Conservation (phyloP, 768 basidiomycete species). For the Amanita molliuscula region DNA sequence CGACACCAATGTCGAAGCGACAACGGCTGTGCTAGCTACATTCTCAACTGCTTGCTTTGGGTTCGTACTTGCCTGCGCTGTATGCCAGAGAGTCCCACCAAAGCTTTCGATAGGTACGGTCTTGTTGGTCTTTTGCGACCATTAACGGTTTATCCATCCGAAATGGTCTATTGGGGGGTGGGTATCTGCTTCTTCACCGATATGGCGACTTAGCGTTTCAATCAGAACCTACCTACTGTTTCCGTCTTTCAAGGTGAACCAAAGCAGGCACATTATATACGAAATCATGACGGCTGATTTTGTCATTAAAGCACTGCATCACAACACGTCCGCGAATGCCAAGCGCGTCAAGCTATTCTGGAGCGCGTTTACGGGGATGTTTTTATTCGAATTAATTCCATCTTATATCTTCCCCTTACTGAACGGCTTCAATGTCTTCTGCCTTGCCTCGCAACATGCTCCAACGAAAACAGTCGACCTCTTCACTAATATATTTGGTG, state of each 20-base stretch:
- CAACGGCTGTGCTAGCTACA: conserved; percentile 48
- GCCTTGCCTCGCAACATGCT: conserved; percentile 43
- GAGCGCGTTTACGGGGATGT: conserved; percentile 40
- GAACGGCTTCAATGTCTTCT: conserved; percentile 51
- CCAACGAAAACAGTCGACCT: conserved; percentile 31
- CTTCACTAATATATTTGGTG: conserved; percentile 60
- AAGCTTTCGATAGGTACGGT: conserved; percentile 33
- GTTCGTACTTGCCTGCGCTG: conserved; percentile 16
- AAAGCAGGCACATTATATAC: not conserved
- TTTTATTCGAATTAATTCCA: conserved; percentile 41
- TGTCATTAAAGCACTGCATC: conserved; percentile 32
- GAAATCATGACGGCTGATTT: not conserved
- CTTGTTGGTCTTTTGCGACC: conserved; percentile 50
- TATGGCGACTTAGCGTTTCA: not conserved
- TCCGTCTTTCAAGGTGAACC: conserved; percentile 45
- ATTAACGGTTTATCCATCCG: conserved; percentile 49
- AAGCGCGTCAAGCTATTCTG: conserved; percentile 46
- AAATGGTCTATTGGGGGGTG: conserved; percentile 54
- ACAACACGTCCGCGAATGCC: conserved; percentile 28
- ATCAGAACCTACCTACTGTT: conserved; percentile 45
- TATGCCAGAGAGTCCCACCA: not conserved
- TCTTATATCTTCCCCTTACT: conserved; percentile 55
- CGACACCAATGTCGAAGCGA: conserved; percentile 40
- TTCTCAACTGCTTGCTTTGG: conserved; percentile 59
- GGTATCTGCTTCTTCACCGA: conserved; percentile 10